Conservation (phyloP, 73 alveolate genomes). For the Paramecium primaurelia region DNA sequence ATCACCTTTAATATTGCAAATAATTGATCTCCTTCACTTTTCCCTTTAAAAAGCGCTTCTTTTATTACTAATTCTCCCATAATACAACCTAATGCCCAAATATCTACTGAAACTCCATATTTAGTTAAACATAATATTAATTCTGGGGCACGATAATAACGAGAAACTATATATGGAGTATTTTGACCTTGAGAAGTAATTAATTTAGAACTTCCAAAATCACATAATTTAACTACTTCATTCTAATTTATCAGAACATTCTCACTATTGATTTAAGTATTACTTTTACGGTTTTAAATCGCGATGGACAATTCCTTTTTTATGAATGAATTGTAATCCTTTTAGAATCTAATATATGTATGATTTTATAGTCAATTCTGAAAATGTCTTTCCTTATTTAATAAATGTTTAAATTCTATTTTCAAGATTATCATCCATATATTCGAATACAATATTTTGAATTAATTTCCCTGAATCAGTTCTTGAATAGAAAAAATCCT, state of each 20-base stretch:
- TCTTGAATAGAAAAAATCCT: slow-evolving; percentile 71
- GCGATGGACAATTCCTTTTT: slow-evolving; percentile 58
- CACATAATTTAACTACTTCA: slow-evolving; percentile 67
- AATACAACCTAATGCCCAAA: slow-evolving; percentile 88
- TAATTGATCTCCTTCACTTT: slow-evolving; percentile 70
- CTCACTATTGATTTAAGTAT: neutral
- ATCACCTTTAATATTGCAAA: slow-evolving; percentile 59
- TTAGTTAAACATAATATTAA: slow-evolving; percentile 66
- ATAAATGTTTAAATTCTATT: slow-evolving; percentile 65
- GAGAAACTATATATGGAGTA: slow-evolving; percentile 79
- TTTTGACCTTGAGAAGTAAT: slow-evolving; percentile 41
- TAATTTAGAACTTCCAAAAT: slow-evolving; percentile 79
- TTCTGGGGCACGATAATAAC: slow-evolving; percentile 87
- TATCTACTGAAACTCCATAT: slow-evolving; percentile 75
- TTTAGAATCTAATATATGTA: neutral
- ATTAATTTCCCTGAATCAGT: too few species aligned
- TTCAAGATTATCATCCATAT: slow-evolving; percentile 79
- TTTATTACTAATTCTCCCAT: slow-evolving; percentile 75
- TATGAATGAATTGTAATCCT: slow-evolving; percentile 36
- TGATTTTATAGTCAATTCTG: neutral
- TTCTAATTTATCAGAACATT: neutral
- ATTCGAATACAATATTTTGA: neutral
- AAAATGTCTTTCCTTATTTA: too few species aligned
- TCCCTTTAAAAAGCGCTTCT: slow-evolving; percentile 66
- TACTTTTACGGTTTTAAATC: slow-evolving; percentile 71